Evolutionary conservation across 768 basidiomycete species (phyloP).

Genomic region (Lactarius hengduanensis): DNA sequence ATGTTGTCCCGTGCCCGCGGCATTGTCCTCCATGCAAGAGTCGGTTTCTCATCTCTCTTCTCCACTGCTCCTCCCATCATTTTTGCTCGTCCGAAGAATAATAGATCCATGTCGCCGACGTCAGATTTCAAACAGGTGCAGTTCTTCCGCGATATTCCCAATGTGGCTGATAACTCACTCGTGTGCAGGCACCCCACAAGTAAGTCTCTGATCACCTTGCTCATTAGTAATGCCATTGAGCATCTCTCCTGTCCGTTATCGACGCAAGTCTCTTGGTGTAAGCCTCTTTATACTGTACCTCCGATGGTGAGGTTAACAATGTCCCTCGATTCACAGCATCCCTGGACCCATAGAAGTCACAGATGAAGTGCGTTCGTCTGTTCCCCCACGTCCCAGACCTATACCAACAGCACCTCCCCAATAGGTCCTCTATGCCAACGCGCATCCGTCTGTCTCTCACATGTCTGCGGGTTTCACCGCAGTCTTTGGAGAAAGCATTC

Average conservation of each 20-base stretch:
- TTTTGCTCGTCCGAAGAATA: conserved; percentile 21
- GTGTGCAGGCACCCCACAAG: conserved; percentile 48
- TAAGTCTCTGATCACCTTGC: conserved; percentile 34
- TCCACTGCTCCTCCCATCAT: conserved; percentile 14
- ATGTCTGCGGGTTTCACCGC: conserved; percentile 85
- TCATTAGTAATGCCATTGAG: neutral
- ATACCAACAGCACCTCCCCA: neutral
- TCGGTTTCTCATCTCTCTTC: conserved; percentile 4
- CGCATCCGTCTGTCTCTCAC: conserved; percentile 87
- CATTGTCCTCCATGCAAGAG: conserved; percentile 1
- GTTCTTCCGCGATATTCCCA: neutral
- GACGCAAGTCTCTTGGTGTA: conserved; percentile 32
- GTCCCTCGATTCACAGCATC: conserved; percentile 34
- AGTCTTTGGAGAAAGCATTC: conserved; percentile 85
- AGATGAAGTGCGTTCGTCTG: conserved; percentile 47
- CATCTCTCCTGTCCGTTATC: neutral
- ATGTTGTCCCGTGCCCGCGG: conserved; percentile 25
- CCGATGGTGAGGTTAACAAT: conserved; percentile 27
- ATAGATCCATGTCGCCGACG: conserved; percentile 33
- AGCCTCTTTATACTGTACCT: conserved; percentile 1
- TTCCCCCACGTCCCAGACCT: neutral
- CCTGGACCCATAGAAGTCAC: conserved; percentile 59
- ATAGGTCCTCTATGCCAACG: conserved; percentile 89
- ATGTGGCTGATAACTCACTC: conserved; percentile 18
- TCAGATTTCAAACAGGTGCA: conserved; percentile 38